These are phyloP conservation scores for Populus hybrid DNA, from an alignment of 441 rosid species.

Conservation along the genomic window DNA sequence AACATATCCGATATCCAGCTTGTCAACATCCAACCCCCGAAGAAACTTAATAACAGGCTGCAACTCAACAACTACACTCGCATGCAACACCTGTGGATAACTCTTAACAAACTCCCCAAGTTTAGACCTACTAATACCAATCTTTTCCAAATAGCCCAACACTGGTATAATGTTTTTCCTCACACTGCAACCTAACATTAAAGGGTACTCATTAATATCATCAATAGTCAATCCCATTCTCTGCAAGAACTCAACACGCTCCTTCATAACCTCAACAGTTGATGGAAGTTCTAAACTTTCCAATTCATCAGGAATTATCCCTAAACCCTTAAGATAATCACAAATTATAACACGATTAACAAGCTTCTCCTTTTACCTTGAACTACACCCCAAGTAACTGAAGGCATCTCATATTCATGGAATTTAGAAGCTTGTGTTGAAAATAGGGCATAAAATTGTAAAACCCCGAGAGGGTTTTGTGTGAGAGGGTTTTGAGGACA, in stretches of 20 bases:
- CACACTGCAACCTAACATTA: constrained; percentile 74
- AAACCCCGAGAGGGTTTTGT: constrained; percentile 30
- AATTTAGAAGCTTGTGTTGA: constrained; percentile 64
- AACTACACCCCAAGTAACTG: constrained; percentile 88
- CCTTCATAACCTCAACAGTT: constrained; percentile 73
- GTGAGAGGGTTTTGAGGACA: constrained; percentile 21
- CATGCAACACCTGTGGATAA: constrained; percentile 71
- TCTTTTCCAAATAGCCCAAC: constrained; percentile 70
- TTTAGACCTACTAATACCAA: constrained; percentile 58
- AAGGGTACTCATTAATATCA: constrained; percentile 75
- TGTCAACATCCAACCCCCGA: constrained; percentile 82
- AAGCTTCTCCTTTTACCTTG: constrained; percentile 80
- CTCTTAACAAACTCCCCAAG: constrained; percentile 74
- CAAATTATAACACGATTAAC: constrained; percentile 82
- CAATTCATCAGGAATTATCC: constrained; percentile 81
- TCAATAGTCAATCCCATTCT: constrained; percentile 70
- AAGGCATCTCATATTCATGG: constrained; percentile 87
- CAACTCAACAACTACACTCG: constrained; percentile 88
- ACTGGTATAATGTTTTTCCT: constrained; percentile 87
- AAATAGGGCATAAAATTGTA: constrained; percentile 24
- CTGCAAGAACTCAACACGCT: constrained; percentile 74
- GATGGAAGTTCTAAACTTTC: constrained; percentile 80
- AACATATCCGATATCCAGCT: constrained; percentile 70
- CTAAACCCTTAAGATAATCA: constrained; percentile 72
- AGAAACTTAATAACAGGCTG: constrained; percentile 81